Conservation (phyloP, 108 stramenopile genomes). For the Pelagomonas calceolata region DNA sequence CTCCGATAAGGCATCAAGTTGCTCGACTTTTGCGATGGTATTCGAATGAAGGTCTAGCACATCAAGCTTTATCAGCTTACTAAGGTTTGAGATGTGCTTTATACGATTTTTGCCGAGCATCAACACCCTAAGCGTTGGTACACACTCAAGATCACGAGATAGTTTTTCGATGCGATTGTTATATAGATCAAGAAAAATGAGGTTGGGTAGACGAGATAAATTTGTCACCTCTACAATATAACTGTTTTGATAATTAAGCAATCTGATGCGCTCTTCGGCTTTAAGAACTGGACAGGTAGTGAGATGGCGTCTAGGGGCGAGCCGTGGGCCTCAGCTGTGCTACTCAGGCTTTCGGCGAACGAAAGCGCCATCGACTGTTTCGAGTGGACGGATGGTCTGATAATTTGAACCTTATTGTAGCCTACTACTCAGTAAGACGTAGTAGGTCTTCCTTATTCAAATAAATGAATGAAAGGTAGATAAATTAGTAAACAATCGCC, state of each 20-base stretch:
- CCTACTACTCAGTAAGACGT: too few species aligned
- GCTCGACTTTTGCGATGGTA: constrained; percentile 25
- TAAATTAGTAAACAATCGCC: too few species aligned
- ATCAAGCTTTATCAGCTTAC: constrained; percentile 27
- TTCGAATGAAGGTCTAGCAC: constrained; percentile 44
- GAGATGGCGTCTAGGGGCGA: constrained; percentile 31
- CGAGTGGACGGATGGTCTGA: too few species aligned
- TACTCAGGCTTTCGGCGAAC: too few species aligned
- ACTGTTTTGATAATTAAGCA: constrained; percentile 48
- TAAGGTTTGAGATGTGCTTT: constrained; percentile 26
- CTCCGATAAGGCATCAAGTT: constrained; percentile 21
- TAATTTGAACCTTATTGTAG: too few species aligned
- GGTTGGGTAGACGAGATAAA: constrained; percentile 24
- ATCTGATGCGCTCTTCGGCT: constrained; percentile 27
- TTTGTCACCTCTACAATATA: constrained; percentile 21
- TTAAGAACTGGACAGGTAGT: constrained; percentile 28
- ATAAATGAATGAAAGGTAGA: too few species aligned
- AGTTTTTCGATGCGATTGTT: constrained; percentile 31
- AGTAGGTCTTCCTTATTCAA: too few species aligned
- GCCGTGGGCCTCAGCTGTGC: too few species aligned
- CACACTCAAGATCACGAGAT: constrained; percentile 17
- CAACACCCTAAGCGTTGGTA: constrained; percentile 31
- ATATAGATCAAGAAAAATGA: constrained; percentile 44
- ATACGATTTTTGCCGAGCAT: constrained; percentile 44
- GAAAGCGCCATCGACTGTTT: too few species aligned